A percentile compares a stretch with the other conserved stretches of the same genome.
Evolutionary conservation across 2,329 filamentous ascomycete genomes (phyloP).

Genomic region (Fusarium virguliforme): DNA sequence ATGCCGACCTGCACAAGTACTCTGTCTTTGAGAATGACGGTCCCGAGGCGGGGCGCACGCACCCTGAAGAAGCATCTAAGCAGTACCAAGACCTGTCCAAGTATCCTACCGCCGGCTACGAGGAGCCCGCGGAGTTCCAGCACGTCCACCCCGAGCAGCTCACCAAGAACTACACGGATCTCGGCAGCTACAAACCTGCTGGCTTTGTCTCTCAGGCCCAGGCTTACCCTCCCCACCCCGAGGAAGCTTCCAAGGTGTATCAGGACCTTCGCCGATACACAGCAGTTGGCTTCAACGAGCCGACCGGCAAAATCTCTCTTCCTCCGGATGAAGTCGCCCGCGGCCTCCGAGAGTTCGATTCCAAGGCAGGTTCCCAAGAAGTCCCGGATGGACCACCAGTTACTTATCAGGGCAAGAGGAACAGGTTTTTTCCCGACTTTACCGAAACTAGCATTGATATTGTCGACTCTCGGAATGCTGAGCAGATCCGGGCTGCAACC

Average conservation of each 20-base stretch:
- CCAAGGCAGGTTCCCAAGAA: conserved; percentile 51
- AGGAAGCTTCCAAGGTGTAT: conserved; percentile 58
- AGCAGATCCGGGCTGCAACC: conserved; percentile 54
- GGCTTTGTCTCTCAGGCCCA: conserved; percentile 51
- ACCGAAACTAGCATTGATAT: conserved; percentile 39
- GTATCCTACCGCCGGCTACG: conserved; percentile 54
- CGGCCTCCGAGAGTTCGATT: conserved; percentile 59
- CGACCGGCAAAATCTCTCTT: conserved; percentile 51
- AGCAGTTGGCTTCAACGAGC: conserved; percentile 57
- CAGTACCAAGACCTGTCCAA: conserved; percentile 55
- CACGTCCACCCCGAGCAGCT: conserved; percentile 59
- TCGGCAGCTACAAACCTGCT: conserved; percentile 59
- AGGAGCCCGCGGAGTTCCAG: conserved; percentile 48
- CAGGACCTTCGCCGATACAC: conserved; percentile 61
- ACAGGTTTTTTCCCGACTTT: conserved; percentile 43
- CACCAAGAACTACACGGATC: conserved; percentile 60
- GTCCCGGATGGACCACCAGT: conserved; percentile 46
- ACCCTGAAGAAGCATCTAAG: conserved; percentile 55
- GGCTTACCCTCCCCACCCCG: conserved; percentile 53
- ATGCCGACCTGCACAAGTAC: conserved; percentile 57
- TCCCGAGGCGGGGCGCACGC: conserved; percentile 43
- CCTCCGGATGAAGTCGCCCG: conserved; percentile 55
- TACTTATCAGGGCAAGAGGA: conserved; percentile 48
- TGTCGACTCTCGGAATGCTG: conserved; percentile 51
- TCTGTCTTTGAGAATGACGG: conserved; percentile 49